Conservation (phyloP, 176 grass and related monocot genomes). For the Tillandsia fasciculata region DNA sequence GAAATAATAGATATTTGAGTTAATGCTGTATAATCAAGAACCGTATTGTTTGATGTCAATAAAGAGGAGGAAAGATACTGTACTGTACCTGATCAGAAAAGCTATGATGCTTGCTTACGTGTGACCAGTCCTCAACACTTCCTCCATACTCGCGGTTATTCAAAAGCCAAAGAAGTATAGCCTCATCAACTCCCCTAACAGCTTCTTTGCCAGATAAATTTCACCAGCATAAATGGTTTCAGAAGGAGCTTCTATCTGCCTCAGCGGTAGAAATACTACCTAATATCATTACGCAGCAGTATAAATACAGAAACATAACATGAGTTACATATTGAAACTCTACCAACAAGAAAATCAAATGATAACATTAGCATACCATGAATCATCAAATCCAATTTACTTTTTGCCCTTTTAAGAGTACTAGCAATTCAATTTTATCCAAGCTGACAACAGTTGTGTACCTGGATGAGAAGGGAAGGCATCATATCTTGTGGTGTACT, state of each 20-base stretch:
- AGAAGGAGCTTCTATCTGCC: conserved; percentile 23
- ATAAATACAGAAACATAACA: neutral
- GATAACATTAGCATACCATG: neutral
- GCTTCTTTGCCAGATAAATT: conserved; percentile 23
- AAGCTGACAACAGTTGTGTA: conserved; percentile 2
- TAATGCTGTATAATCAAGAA: neutral
- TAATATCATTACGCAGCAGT: neutral
- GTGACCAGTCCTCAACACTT: conserved; percentile 9
- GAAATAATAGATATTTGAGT: too few species aligned
- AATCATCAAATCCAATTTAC: neutral
- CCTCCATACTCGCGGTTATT: conserved; percentile 24
- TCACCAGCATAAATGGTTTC: conserved; percentile 26
- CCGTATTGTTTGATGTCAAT: neutral
- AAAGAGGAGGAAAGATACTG: neutral
- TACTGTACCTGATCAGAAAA: conserved; percentile 32
- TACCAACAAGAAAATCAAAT: neutral
- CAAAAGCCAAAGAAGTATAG: conserved; percentile 30
- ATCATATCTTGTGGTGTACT: conserved; percentile 13
- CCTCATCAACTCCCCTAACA: conserved; percentile 40
- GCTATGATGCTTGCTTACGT: conserved; percentile 10
- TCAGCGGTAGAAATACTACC: conserved; percentile 35
- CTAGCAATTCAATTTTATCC: neutral
- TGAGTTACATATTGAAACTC: neutral
- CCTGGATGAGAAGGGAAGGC: conserved; percentile 47
- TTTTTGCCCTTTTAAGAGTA: neutral